Base-by-base conservation (phyloP, 768 basidiomycete genomes). In the Rhodotorula paludigena region DNA sequence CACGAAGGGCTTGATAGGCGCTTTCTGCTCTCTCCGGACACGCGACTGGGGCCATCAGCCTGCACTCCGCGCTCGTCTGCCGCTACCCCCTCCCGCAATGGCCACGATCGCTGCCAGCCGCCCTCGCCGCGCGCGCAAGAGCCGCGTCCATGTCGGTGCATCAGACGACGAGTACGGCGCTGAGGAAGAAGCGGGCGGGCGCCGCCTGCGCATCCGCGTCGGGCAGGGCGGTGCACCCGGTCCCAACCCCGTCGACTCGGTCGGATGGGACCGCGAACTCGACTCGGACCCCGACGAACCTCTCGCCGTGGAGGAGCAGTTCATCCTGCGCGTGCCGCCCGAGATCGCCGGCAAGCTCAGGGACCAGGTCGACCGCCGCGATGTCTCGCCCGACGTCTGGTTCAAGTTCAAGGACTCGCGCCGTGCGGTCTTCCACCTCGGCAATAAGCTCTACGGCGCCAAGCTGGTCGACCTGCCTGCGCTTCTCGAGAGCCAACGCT, bases 361-460 rank as follows among this genome's bases (percentile, higher is more conserved):
- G 78, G 90, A 90, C 81, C 87, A 89, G 84, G 86, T 92, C 41
- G 83, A 85, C 58, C 80, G 86, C 57, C 83, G 91, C 68, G 90
- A 93, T 76, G 81, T 91, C 11, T 80, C 85, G 54, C 83, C 91
- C 68, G 90, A 93, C 75, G 86, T 89, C 20, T 97, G 92, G 89
- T 93, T 99, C 84, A 96, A 94, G 80, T 98, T 99, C 78, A 91
- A 96, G 80, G 96, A 99, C 77, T 89, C 92, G 63, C 85, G 96
- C 54, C 81, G 94, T 66, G 96, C 89, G 16, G 82, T 89, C 42
- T 92, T 99, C 77, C 90, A 92, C 78, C 82, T 93, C 32, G 89
- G 87, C 18, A 86, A 86, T 65, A 85, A 82, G 59, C 82, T 85
- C 0, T 94, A 93, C 77, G 85, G 89, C 36, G 85, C 94, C 30